Evolutionary conservation across 352 stramenopile species (phyloP).

Genomic region (Pythium chondricola): DNA sequence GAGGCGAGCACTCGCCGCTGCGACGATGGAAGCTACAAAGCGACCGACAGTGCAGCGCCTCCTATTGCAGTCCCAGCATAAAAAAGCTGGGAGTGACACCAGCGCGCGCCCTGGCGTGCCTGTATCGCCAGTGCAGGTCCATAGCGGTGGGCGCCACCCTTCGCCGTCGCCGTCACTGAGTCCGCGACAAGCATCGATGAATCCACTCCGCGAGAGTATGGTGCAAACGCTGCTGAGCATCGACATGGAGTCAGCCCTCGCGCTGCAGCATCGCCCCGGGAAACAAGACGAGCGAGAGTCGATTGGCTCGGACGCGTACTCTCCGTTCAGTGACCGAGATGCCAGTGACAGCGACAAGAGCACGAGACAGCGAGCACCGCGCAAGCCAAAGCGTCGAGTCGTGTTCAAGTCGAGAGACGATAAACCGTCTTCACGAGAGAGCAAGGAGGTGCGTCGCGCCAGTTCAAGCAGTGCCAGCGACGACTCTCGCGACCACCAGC

Average conservation of each 20-base stretch:
- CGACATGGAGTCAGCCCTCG: constrained; percentile 32
- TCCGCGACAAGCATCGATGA: background rate
- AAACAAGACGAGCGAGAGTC: constrained; percentile 2
- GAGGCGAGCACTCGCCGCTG: background rate
- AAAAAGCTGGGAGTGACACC: no score
- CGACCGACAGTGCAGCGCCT: background rate
- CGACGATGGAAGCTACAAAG: constrained; percentile 1
- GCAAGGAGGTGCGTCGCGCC: no score
- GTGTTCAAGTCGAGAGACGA: no score
- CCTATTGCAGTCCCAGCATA: constrained; percentile 6
- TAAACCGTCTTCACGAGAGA: no score
- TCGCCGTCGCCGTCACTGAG: no score
- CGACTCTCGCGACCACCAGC: no score
- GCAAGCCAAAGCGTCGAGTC: no score
- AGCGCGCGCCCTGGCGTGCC: no score
- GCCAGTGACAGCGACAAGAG: background rate
- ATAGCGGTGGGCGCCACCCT: no score
- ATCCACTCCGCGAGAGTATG: constrained; percentile 13
- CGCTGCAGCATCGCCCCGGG: constrained; percentile 2
- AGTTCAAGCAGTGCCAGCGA: no score
- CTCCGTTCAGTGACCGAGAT: constrained; percentile 23
- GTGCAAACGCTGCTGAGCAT: constrained; percentile 42
- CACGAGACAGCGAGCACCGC: constrained; percentile 1
- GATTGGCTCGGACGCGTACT: constrained; percentile 34
- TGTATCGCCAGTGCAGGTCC: constrained; percentile 4